Base-by-base conservation (phyloP, 164 flowering plant genomes). In the Euptelea pleiosperma region DNA sequence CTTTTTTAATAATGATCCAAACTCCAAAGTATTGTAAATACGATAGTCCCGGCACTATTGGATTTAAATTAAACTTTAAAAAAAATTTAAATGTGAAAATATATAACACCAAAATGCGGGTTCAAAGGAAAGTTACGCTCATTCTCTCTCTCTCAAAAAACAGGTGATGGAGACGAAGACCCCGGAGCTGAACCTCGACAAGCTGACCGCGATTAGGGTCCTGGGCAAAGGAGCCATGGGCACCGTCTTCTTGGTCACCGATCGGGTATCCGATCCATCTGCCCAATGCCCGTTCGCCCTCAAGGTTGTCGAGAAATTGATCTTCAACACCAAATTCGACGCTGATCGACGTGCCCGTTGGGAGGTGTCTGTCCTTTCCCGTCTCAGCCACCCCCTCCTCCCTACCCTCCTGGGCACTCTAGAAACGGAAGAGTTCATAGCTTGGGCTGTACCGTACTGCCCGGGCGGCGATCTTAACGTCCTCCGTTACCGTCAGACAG, bases 151-250 rank as follows among this genome's bases (percentile, higher is more conserved):
- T 46, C 52, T 37, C 35, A 3, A 6, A 19, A 3, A 4, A 11
- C 1, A 18, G 26, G 48, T 19, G 44, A 68, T 59, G 76, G 69
- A 68, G 21, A 14, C 29, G 8, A 40, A 26, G 15, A 34, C 57
- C 28, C 35, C 70, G 57, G 74, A 75, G 43, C 72, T 83, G 0
- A 64, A 79, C 37, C 66, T 86, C 10, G 72, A 76, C 61, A 72
- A 74, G 67, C 79, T 92, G 18, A 63, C 36, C 21, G 83, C 81
- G 37, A 55, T 78, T 44, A 82, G 74, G 60, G 77, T 87, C 25
- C 75, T 93, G 8, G 98, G 98, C 43, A 78, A 73, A 63, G 98
- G 98, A 5, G 98, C 98, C 33, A 82, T 79, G 84, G 98, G 98
- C 8, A 89, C 96, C 1, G 98, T 93, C 14, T 83, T 93, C 69